These are phyloP conservation scores for Entomortierella lignicola DNA, from an alignment of 192 early-diverging fungal species.

Conservation along the genomic window DNA sequence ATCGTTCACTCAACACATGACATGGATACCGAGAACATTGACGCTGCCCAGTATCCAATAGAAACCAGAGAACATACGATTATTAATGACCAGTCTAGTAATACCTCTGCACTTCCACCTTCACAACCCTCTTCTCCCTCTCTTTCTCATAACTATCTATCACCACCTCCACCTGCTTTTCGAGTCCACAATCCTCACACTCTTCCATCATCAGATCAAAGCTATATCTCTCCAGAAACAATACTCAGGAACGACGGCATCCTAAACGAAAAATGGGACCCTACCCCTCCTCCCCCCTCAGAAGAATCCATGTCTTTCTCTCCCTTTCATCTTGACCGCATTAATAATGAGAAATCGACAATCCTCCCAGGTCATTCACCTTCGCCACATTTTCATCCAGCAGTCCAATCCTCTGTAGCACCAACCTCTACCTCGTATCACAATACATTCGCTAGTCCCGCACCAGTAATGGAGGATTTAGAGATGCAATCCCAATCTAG, in stretches of 20 bases:
- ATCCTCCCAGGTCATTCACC: background rate
- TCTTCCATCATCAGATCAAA: background rate
- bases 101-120: background rate
- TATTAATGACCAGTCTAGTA: background rate
- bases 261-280: background rate
- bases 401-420: conserved; percentile 7
- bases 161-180: conserved; percentile 15
- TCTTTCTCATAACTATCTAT: background rate
- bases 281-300: background rate
- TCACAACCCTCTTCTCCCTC: conserved; percentile 1
- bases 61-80: no score
- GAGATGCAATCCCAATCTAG: conserved; percentile 13
- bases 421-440: background rate
- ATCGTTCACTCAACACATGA: no score
- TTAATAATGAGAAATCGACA: conserved; percentile 10
- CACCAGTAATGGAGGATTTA: background rate
- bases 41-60: no score
- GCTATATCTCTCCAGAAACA: background rate
- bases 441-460: background rate
- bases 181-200: conserved; percentile 21
- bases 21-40: no score
- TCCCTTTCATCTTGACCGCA: conserved; percentile 1
- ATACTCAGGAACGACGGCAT: background rate
- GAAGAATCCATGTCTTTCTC: conserved; percentile 9
- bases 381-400: conserved; percentile 4